A percentile compares a stretch with the other conserved stretches of the same genome.
phyloP scores from a whole-genome alignment of 148 eudicot genomes.

The Oxyria digyna region DNA sequence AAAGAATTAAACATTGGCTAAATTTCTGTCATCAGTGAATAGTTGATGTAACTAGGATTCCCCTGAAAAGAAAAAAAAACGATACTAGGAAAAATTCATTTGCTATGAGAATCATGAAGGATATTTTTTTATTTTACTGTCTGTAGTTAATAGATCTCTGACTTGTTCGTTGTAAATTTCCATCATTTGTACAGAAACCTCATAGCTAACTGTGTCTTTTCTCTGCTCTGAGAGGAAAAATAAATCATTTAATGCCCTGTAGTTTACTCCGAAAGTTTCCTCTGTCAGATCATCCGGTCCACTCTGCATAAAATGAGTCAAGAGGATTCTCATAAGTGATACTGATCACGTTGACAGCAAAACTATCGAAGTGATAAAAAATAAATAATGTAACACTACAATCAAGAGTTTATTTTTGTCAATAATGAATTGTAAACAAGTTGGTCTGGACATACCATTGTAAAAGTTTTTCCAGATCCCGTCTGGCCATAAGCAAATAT shows the following conservation, averaged over 20 bases:
- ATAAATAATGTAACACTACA: not conserved
- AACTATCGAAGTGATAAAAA: not conserved
- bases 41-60: not conserved
- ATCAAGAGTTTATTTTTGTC: not conserved
- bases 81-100: not conserved
- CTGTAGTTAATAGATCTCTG: slow-evolving; percentile 74
- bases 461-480: slow-evolving; percentile 90
- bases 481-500: slow-evolving; percentile 98
- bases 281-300: slow-evolving; percentile 69
- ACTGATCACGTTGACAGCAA: not conserved
- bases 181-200: slow-evolving; percentile 86
- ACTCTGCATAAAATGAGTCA: slow-evolving; percentile 33
- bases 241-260: slow-evolving; percentile 77
- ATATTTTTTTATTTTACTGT: slow-evolving; percentile 66
- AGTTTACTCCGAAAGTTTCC: slow-evolving; percentile 76
- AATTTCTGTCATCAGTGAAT: not conserved
- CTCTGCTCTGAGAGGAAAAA: slow-evolving; percentile 70
- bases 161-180: slow-evolving; percentile 97
- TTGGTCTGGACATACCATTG: slow-evolving; percentile 48
- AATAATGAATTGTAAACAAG: not conserved
- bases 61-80: no score
- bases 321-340: not conserved
- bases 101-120: slow-evolving; percentile 28
- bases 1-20: slow-evolving; percentile 18
- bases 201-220: slow-evolving; percentile 50